Base-by-base conservation (phyloP, 768 basidiomycete species). In the Tylopilus subfusipes region DNA sequence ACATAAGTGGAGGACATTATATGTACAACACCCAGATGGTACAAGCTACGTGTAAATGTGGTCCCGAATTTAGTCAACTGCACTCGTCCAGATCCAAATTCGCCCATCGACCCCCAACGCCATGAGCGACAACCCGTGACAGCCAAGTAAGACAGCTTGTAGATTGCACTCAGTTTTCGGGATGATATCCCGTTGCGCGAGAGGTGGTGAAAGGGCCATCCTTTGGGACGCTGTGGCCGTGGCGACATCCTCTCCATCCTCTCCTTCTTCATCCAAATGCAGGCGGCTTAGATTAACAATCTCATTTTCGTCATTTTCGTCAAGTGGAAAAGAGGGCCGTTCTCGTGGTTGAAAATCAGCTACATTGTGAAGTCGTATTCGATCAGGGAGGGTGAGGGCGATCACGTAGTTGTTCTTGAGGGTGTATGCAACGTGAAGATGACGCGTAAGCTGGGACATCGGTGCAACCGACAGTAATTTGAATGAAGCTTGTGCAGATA, bases 401-500 rank as follows among this genome's bases (percentile, higher is more conserved):
- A 83, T 65, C 40, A 87, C 61, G n/a, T 83, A 84, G 57, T 84
- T 80, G 55, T 81, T 76, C 18, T 59, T 70, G 18, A 69, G 66
- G 3, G 77, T 75, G 34, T 78, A 72, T 51, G 73, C 78, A 14
- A 83, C 52, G 46, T 78, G 73, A 30, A 82, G 59, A 21, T 67
- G 67, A 4, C 58, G 68, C 30, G 65, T 62, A 4, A 68, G 64
- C 49, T 69, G 65, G 10, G 77, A 77, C 56, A 83, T 77, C 18
- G 75, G 69, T 52, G 74, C 73, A 5, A 74, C 74, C 1, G 86
- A 78, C 18, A 87, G 67, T 18, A 86, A 58, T 53, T 82, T 85
- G 72, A 86, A 88, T 0, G 86, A 88, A 43, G 81, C 87, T 89
- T 50, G 44, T 44, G 31, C 45, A 47, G 31, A 46, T 22, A 56